Conservation (phyloP, 1,284 basidiomycete genomes). For the Cryptococcus deneoformans region DNA sequence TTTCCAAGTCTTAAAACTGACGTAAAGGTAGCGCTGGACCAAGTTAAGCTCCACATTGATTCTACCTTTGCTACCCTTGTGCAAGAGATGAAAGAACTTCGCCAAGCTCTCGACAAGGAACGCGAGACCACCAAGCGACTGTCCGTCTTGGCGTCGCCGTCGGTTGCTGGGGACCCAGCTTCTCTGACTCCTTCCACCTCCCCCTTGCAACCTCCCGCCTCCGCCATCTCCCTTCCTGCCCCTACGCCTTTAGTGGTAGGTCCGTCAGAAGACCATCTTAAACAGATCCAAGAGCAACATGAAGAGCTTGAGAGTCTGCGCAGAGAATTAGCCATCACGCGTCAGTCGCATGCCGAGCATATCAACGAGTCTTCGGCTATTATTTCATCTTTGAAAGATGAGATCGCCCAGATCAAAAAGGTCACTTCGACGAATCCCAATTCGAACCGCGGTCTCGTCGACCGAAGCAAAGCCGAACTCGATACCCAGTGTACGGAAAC, state of each 20-base stretch:
- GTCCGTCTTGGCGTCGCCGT: constrained; percentile 48
- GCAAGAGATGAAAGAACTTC: constrained; percentile 89
- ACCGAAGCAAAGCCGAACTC: constrained; percentile 85
- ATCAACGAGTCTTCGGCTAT: constrained; percentile 85
- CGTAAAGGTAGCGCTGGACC: constrained; percentile 74
- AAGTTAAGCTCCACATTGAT: constrained; percentile 98
- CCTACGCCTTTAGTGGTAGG: not conserved
- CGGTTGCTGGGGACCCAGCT: constrained; percentile 6
- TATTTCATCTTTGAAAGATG: constrained; percentile 69
- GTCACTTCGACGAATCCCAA: constrained; percentile 78
- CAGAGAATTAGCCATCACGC: constrained; percentile 86
- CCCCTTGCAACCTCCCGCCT: constrained; percentile 4
- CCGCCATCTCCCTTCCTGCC: constrained; percentile 1
- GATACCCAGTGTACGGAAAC: constrained; percentile 85
- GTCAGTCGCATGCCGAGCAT: constrained; percentile 92
- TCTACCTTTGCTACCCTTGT: constrained; percentile 79
- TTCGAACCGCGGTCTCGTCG: constrained; percentile 82
- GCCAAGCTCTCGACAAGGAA: constrained; percentile 57
- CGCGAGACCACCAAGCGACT: constrained; percentile 46
- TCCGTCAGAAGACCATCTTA: constrained; percentile 5
- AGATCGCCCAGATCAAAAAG: constrained; percentile 82
- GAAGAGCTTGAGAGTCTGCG: constrained; percentile 92
- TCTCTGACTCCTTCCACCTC: constrained; percentile 12
- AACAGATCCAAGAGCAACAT: constrained; percentile 83
- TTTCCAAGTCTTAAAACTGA: not conserved